phyloP scores from a whole-genome alignment of 2,329 filamentous ascomycete genomes.

The Fusarium mangiferae region DNA sequence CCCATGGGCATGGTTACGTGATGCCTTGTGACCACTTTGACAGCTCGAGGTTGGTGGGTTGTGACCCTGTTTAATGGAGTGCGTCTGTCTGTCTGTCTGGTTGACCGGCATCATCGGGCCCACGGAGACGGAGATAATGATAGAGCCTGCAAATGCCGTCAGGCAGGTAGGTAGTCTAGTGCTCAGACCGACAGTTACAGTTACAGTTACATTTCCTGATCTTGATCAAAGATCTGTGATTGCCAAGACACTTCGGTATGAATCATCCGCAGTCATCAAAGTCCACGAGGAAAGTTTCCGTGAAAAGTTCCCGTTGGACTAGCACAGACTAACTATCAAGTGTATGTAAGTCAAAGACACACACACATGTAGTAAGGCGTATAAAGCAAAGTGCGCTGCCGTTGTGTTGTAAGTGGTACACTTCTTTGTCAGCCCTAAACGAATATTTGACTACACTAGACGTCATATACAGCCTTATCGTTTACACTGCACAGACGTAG shows the following conservation, averaged over 20 bases:
- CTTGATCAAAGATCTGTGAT: constrained; percentile 1
- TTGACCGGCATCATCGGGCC: constrained; percentile 17
- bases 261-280: neutral
- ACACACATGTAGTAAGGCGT: neutral
- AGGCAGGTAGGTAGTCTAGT: neutral
- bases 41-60: neutral
- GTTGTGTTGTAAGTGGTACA: neutral
- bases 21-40: constrained; percentile 19
- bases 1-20: neutral
- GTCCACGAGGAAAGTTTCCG: neutral
- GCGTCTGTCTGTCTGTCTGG: neutral
- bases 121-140: constrained; percentile 13
- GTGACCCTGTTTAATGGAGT: neutral
- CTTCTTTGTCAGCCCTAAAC: constrained; percentile 14
- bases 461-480: constrained; percentile 25
- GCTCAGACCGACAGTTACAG: neutral
- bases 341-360: neutral
- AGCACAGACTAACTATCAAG: neutral
- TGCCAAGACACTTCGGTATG: constrained; percentile 21
- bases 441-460: neutral
- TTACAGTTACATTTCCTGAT: neutral
- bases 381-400: neutral
- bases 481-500: neutral
- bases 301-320: neutral
- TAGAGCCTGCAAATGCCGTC: neutral